Conservation (phyloP, 306 rosid species). For the Nissolia schottii region DNA sequence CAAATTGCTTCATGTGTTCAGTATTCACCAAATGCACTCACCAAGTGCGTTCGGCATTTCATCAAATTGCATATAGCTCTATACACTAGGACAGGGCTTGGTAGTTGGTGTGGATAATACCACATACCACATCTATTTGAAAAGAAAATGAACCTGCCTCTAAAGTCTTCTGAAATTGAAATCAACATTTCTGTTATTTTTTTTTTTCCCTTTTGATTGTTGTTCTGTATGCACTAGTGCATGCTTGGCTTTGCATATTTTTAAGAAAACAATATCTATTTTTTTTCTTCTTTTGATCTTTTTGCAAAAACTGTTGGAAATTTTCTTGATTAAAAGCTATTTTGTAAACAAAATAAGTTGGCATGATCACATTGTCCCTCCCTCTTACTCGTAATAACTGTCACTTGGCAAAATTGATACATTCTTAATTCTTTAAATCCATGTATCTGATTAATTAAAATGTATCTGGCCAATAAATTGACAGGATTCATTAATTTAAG, state of each 20-base stretch:
- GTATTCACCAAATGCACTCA: neutral
- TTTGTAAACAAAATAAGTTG: neutral
- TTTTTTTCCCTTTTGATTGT: neutral
- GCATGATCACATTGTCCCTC: neutral
- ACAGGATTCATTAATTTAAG: no score
- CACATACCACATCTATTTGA: neutral
- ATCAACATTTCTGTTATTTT: neutral
- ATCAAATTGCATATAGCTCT: neutral
- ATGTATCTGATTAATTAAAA: no score
- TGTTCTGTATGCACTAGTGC: no score
- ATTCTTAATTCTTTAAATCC: no score
- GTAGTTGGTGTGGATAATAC: slow-evolving; percentile 1
- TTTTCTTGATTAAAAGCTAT: no score
- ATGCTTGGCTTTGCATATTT: neutral
- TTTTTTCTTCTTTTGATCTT: no score
- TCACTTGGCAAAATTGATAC: no score
- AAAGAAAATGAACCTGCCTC: slow-evolving; percentile 12
- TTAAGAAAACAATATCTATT: no score
- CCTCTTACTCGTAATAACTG: no score
- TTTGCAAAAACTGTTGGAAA: no score
- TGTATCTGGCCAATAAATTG: no score
- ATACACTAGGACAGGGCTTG: neutral
- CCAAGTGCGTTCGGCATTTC: neutral
- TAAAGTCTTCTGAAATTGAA: neutral
- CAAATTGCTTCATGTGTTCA: slow-evolving; percentile 2